Conservation (phyloP, 768 basidiomycete genomes). For the Phanerochaete sordida region DNA sequence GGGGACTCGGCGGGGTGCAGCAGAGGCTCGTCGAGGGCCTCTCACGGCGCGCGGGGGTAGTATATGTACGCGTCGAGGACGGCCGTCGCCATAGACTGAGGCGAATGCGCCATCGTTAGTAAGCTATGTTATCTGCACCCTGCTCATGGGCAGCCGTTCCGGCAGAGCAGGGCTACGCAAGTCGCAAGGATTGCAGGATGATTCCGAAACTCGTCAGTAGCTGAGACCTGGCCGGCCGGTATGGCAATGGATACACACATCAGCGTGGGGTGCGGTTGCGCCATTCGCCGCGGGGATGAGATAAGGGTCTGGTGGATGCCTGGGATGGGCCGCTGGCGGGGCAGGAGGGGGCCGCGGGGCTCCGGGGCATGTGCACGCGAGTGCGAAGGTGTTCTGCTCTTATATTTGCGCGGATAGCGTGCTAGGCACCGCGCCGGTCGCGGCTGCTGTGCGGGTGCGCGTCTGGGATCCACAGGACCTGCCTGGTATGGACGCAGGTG, state of each 20-base stretch:
- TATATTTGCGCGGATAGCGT: neutral
- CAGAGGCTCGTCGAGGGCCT: slow-evolving; percentile 5
- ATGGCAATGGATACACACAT: neutral
- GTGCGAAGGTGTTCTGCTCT: neutral
- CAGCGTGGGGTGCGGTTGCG: slow-evolving; percentile 3
- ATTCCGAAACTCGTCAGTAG: neutral
- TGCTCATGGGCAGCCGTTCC: slow-evolving; percentile 1
- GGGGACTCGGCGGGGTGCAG: neutral
- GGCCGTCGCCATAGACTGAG: slow-evolving; percentile 4
- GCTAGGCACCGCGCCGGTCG: neutral
- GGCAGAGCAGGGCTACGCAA: neutral
- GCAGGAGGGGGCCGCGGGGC: neutral
- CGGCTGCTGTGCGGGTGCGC: neutral
- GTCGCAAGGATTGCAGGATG: slow-evolving; percentile 9
- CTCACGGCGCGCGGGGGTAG: neutral
- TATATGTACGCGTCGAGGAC: neutral
- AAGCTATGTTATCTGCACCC: neutral
- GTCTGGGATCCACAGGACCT: slow-evolving; percentile 2
- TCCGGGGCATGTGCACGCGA: neutral
- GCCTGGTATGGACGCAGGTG: neutral
- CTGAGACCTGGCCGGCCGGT: neutral
- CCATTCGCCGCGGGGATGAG: slow-evolving; percentile 5
- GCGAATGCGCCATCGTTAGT: slow-evolving; percentile 15
- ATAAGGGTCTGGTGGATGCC: neutral
- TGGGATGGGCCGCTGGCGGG: neutral